Evolutionary conservation across 805 yeast genomes (phyloP).

Genomic region (Saturnispora halmiae): DNA sequence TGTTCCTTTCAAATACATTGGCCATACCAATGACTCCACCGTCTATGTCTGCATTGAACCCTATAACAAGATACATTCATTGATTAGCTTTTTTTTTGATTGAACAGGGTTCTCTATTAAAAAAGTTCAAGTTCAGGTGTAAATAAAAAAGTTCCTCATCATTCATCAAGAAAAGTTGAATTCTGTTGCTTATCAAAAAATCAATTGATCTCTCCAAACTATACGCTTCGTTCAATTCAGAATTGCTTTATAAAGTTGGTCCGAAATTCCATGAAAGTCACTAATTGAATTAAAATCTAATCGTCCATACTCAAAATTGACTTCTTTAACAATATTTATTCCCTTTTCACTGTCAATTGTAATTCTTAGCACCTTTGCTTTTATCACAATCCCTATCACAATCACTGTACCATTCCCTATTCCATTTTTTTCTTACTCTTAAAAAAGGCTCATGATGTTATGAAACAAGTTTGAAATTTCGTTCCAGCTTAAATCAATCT

Average conservation of each 20-base stretch:
- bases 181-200: not conserved
- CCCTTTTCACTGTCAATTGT: not conserved
- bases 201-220: not conserved
- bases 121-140: not conserved
- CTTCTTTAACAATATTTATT: not conserved
- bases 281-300: not conserved
- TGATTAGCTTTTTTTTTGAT: not conserved
- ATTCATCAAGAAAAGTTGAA: not conserved
- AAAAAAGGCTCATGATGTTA: no score
- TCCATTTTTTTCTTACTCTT: no score
- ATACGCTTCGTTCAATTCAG: not conserved
- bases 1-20: not conserved
- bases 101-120: not conserved
- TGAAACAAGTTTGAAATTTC: not conserved
- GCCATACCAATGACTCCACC: not conserved
- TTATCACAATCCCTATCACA: no score
- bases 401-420: not conserved
- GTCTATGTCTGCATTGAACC: not conserved
- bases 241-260: not conserved
- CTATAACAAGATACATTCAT: not conserved
- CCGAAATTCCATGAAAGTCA: not conserved
- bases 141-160: not conserved
- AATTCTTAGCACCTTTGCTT: no score
- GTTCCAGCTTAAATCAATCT: not conserved
- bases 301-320: not conserved